These are phyloP conservation scores for Blakeslea trispora DNA, from an alignment of 371 early-diverging fungal species.

Conservation along the genomic window DNA sequence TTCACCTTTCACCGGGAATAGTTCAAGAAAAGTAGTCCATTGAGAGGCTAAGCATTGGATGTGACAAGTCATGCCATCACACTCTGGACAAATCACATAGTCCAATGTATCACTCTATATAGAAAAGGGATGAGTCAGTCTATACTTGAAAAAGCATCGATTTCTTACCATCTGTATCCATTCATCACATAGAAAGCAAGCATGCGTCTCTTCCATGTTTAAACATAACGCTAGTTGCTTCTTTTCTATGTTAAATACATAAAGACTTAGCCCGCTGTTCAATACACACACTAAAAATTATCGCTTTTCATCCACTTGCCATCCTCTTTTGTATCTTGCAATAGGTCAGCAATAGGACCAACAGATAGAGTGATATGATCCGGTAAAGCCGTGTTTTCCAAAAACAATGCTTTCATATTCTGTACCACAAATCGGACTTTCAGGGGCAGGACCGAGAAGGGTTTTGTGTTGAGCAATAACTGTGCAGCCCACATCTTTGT, in stretches of 20 bases:
- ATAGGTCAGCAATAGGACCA: conserved; percentile 15
- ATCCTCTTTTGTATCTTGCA: not conserved
- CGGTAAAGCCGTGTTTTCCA: conserved; percentile 11
- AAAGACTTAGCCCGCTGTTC: not conserved
- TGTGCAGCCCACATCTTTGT: conserved; percentile 29
- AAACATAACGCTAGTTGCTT: not conserved
- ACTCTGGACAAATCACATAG: conserved; percentile 14
- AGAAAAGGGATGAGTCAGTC: not conserved
- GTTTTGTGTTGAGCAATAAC: conserved; percentile 19
- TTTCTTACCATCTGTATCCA: conserved; percentile 9
- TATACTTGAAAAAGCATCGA: not conserved
- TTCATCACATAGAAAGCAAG: conserved; percentile 12
- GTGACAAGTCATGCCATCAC: conserved; percentile 12
- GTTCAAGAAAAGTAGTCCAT: conserved; percentile 9
- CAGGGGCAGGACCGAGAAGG: conserved; percentile 21
- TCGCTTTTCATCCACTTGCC: conserved; percentile 6
- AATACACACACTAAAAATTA: not conserved
- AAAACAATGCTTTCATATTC: conserved; percentile 14
- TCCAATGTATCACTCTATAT: conserved; percentile 2
- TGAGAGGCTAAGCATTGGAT: conserved; percentile 10
- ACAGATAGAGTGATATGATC: conserved; percentile 17
- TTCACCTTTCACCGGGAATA: conserved; percentile 16
- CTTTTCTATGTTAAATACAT: too few species aligned
- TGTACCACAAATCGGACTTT: conserved; percentile 22
- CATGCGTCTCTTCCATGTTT: not conserved